Percentiles rank a stretch among this genome's conserved stretches.
Evolutionary conservation across 139 green algal species (phyloP).

Genomic region (Trebouxia sp.): DNA sequence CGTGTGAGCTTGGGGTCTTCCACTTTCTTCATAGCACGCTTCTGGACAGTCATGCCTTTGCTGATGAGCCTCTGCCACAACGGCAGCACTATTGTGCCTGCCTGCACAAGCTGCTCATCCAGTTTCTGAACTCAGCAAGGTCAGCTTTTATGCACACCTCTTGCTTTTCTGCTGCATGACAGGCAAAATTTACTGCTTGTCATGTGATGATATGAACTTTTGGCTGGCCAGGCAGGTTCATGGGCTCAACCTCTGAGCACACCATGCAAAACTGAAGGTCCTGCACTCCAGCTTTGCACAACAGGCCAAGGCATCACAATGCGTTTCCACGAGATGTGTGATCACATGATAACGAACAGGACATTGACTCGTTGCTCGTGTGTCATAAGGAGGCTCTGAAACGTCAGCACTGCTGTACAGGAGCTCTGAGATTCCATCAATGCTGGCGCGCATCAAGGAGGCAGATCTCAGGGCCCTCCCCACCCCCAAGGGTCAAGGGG

Average conservation of each 20-base stretch:
- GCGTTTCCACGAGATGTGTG: not conserved
- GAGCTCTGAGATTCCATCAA: slow-evolving; percentile 16
- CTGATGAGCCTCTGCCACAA: slow-evolving; percentile 42
- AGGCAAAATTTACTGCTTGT: too few relatives aligned
- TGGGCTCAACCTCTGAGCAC: too few relatives aligned
- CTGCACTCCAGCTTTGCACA: too few relatives aligned
- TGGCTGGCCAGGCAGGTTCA: too few relatives aligned
- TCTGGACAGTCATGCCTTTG: slow-evolving; percentile 38
- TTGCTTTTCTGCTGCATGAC: not conserved
- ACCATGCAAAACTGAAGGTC: too few relatives aligned
- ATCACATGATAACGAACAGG: not conserved
- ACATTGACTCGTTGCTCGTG: not conserved
- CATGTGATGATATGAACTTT: too few relatives aligned
- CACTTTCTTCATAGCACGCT: slow-evolving; percentile 36
- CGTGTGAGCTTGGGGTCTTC: slow-evolving; percentile 33
- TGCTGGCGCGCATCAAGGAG: slow-evolving; percentile 6
- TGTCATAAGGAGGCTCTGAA: not conserved
- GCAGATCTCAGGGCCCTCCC: not conserved
- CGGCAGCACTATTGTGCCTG: slow-evolving; percentile 43
- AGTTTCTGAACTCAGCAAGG: slow-evolving; percentile 49
- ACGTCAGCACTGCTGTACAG: not conserved
- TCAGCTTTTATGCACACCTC: not conserved
- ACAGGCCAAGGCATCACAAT: too few relatives aligned
- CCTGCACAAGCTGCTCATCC: slow-evolving; percentile 60
- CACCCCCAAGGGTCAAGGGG: not conserved